Evolutionary conservation across 1,139 yeast species (phyloP).

Genomic region (Candida sp.): DNA sequence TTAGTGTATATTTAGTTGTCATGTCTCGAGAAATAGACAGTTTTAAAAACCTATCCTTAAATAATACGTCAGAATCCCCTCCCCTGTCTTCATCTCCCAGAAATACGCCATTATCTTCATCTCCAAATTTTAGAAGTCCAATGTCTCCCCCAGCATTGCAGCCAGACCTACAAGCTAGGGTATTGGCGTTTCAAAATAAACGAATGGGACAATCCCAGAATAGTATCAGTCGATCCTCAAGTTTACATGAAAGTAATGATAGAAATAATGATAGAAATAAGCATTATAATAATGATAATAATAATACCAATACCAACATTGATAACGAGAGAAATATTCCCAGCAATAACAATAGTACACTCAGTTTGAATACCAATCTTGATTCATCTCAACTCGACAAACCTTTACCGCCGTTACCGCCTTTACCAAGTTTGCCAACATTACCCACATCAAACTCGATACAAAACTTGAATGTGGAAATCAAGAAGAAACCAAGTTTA

Average conservation of each 20-base stretch:
- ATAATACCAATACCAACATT: not conserved
- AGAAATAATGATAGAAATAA: not conserved
- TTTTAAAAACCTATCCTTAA: not conserved
- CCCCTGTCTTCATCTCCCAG: not conserved
- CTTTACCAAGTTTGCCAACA: slow-evolving; percentile 7
- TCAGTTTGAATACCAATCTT: not conserved
- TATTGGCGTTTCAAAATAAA: slow-evolving; percentile 71
- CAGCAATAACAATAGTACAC: not conserved
- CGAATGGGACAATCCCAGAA: slow-evolving; percentile 18
- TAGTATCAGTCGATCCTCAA: slow-evolving; percentile 1
- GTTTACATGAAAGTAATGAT: not conserved
- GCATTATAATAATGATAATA: not conserved
- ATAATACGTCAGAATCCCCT: not conserved
- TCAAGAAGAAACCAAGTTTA: slow-evolving; percentile 43
- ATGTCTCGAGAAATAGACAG: not conserved
- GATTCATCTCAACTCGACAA: slow-evolving; percentile 5
- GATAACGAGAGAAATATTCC: not conserved
- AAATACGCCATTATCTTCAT: not conserved
- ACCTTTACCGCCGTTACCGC: slow-evolving; percentile 8
- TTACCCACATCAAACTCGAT: slow-evolving; percentile 9
- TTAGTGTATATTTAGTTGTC: not conserved
- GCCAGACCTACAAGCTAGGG: slow-evolving; percentile 72
- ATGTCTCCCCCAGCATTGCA: slow-evolving; percentile 22
- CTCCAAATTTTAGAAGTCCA: slow-evolving; percentile 5
- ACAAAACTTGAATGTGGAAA: slow-evolving; percentile 10